These are phyloP conservation scores for Prunus mongolica DNA, from an alignment of 306 rosid species.

Conservation along the genomic window DNA sequence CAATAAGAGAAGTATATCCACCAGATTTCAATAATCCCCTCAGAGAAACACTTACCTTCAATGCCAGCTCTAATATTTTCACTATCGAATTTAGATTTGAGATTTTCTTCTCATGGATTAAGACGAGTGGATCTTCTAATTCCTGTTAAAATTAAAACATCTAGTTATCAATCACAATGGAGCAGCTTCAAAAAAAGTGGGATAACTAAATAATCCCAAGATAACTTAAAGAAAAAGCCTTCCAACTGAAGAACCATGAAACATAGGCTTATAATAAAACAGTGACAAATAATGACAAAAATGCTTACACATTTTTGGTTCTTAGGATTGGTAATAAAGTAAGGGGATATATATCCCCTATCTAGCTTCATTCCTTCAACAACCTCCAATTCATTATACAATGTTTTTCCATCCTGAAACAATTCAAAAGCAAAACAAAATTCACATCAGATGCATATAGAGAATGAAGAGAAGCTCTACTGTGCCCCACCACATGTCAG, in stretches of 20 bases:
- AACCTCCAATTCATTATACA: conserved; percentile 88
- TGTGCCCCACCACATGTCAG: background rate
- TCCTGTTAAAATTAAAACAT: conserved; percentile 39
- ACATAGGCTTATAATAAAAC: background rate
- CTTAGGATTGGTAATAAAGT: conserved; percentile 83
- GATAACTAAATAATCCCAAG: background rate
- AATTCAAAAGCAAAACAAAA: background rate
- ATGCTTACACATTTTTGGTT: conserved; percentile 89
- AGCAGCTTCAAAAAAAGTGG: background rate
- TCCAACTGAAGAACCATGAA: background rate
- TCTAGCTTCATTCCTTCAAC: conserved; percentile 99
- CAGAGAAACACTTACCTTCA: conserved; percentile 51
- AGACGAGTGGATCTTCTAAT: conserved; percentile 82
- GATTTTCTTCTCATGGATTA: conserved; percentile 93
- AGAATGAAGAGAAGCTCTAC: background rate
- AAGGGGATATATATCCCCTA: conserved; percentile 93
- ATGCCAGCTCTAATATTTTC: conserved; percentile 84
- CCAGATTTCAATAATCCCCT: conserved; percentile 5
- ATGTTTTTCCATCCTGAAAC: conserved; percentile 83
- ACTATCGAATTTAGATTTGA: conserved; percentile 74
- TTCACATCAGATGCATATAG: background rate
- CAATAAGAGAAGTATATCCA: conserved; percentile 2
- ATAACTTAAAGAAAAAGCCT: background rate
- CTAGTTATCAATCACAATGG: background rate
- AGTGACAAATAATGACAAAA: background rate